phyloP scores from a whole-genome alignment of 1,284 basidiomycete genomes.

The Leccinum holopus region DNA sequence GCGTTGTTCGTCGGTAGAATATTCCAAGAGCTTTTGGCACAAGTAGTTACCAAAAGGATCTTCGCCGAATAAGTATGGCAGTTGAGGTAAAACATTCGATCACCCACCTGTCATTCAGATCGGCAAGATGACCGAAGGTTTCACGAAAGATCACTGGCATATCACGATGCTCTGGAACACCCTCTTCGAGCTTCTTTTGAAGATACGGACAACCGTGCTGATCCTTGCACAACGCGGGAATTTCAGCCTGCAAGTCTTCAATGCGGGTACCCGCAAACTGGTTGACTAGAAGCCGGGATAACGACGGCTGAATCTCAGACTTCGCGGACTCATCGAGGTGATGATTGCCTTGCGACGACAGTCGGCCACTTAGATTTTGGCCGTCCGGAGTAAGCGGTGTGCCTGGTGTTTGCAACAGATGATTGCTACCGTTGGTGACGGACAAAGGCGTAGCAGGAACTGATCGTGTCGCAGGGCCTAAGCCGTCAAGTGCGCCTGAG shows the following conservation, averaged over 20 bases:
- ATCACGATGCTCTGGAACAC: conserved; percentile 90
- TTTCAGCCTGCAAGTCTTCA: conserved; percentile 95
- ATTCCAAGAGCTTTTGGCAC: conserved; percentile 98
- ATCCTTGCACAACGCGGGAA: conserved; percentile 93
- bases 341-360: conserved; percentile 52
- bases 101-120: conserved; percentile 88
- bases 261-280: conserved; percentile 92
- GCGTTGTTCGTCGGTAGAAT: conserved; percentile 96
- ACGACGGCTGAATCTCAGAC: conserved; percentile 62
- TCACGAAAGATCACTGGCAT: conserved; percentile 91
- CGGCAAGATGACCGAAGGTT: conserved; percentile 97
- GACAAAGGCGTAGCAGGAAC: conserved; percentile 73
- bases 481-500: conserved; percentile 55
- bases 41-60: conserved; percentile 99
- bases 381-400: conserved; percentile 66
- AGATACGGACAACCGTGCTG: conserved; percentile 99
- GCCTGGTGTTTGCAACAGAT: conserved; percentile 64
- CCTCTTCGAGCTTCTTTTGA: conserved; percentile 99
- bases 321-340: conserved; percentile 50
- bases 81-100: conserved; percentile 8
- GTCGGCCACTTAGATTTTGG: conserved; percentile 57
- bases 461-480: conserved; percentile 65
- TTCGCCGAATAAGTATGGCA: conserved; percentile 28
- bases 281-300: conserved; percentile 60
- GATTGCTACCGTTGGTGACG: conserved; percentile 45